Evolutionary conservation across 495 filamentous ascomycete species (phyloP).

Genomic region (Penicillium atrosanguineum): DNA sequence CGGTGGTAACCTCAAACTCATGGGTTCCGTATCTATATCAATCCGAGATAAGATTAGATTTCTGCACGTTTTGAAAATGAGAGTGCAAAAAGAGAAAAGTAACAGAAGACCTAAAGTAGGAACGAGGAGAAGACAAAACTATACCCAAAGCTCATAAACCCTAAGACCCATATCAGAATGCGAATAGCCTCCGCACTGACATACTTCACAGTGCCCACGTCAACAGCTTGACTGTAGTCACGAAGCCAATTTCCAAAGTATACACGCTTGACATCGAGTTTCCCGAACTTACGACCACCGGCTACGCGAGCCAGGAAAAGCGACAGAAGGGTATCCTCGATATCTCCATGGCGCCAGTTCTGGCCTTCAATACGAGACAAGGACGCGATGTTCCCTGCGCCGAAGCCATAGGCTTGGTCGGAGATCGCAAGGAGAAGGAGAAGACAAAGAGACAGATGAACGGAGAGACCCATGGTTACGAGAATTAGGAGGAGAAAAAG

Average conservation of each 20-base stretch:
- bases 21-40: slow-evolving; percentile 68
- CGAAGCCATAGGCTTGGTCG: slow-evolving; percentile 72
- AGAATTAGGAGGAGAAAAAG: slow-evolving; percentile 2
- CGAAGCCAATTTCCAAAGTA: slow-evolving; percentile 93
- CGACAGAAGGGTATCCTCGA: slow-evolving; percentile 81
- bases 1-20: slow-evolving; percentile 88
- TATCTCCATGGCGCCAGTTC: slow-evolving; percentile 90
- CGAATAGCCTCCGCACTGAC: slow-evolving; percentile 87
- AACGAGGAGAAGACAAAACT: slow-evolving; percentile 12
- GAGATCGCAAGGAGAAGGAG: slow-evolving; percentile 59
- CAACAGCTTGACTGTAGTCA: slow-evolving; percentile 65
- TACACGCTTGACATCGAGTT: slow-evolving; percentile 80
- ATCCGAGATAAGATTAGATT: not conserved
- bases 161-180: slow-evolving; percentile 66
- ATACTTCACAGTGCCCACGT: slow-evolving; percentile 84
- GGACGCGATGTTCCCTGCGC: slow-evolving; percentile 81
- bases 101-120: too few relatives aligned
- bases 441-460: slow-evolving; percentile 41
- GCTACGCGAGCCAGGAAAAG: slow-evolving; percentile 72
- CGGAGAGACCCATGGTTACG: slow-evolving; percentile 23
- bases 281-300: slow-evolving; percentile 82
- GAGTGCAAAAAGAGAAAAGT: slow-evolving; percentile 30
- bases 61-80: not conserved
- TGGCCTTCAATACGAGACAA: slow-evolving; percentile 75
- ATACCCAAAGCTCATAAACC: slow-evolving; percentile 56